Base-by-base conservation (phyloP, 352 stramenopile genomes). In the Albugo candida region DNA sequence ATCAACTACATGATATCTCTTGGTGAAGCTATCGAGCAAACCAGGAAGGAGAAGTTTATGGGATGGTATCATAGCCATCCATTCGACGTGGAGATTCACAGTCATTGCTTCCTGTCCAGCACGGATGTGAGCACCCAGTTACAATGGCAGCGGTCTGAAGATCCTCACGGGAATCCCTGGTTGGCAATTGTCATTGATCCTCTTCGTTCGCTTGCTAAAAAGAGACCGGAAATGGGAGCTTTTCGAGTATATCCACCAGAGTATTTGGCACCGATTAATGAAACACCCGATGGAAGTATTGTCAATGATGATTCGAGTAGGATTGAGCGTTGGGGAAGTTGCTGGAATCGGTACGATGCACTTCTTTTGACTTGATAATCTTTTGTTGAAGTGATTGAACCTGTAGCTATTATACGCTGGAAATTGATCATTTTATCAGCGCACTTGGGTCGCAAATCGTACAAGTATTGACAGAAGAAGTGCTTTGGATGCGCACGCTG, bases 1-100 rank as follows among this genome's bases (percentile, higher is more conserved):
- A 95, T 97, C 52, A 98, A 99, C 67, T 98, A 98, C 65, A 99
- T 99, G 95, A 99, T 98, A 62, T 87, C 89, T 24, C 71, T 99
- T 1, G 85, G 86, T 4, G 95, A 99, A 61, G 78, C 77, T 5
- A 63, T 97, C 31, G 93, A 97, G 61, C 59, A 75, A 51, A 97
- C 89, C 2, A 80, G 92, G 37, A 94, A 96, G 47, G 93, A 98
- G 60, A 92, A 93, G 48, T 98, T 99, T 57, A 97, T 97, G 86
- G 95, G 95, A 48, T 99, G 95, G 95, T 99, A 99, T 71, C 95
- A 99, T 63, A 96, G 83, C 54, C 95, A 99, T 55, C 95, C 95
- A 5, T 99, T 99, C 57, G 95, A 99, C 60, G 81, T 98, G 6
- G 73, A 92, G 50, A 78, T 98, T 56, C 86, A 82, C 51, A 88